These are phyloP conservation scores for Starmera dryadoides DNA, from an alignment of 805 yeast species.

Conservation along the genomic window DNA sequence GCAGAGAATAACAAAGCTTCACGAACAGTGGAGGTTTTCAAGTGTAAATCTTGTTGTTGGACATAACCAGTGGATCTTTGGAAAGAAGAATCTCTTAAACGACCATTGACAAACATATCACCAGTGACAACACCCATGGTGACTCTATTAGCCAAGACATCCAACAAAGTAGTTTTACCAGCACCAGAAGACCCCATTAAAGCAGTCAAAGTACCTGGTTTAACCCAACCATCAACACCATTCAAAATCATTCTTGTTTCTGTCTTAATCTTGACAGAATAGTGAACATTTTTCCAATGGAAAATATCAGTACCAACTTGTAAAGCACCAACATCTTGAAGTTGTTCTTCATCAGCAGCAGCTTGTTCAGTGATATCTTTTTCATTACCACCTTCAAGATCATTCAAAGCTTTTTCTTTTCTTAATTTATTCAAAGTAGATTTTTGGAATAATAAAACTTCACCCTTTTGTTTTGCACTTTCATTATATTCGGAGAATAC, in stretches of 20 bases:
- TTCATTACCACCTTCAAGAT: conserved; percentile 20
- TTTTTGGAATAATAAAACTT: conserved; percentile 52
- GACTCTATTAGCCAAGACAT: conserved; percentile 64
- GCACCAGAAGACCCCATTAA: conserved; percentile 77
- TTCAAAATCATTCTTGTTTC: conserved; percentile 55
- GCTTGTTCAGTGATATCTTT: conserved; percentile 20
- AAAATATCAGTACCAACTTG: conserved; percentile 43
- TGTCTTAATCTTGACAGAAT: conserved; percentile 55
- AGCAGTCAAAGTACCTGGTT: conserved; percentile 78
- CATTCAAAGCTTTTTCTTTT: conserved; percentile 26
- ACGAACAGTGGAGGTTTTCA: conserved; percentile 59
- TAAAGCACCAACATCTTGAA: conserved; percentile 19
- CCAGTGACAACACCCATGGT: conserved; percentile 67
- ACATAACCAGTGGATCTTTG: conserved; percentile 61
- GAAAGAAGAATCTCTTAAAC: conserved; percentile 44
- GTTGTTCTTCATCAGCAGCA: conserved; percentile 9
- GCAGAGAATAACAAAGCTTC: conserved; percentile 68
- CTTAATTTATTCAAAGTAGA: conserved; percentile 39
- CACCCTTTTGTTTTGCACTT: conserved; percentile 67
- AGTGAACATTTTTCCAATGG: conserved; percentile 74
- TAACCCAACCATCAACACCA: conserved; percentile 75
- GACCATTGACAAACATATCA: conserved; percentile 53
- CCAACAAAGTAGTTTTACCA: conserved; percentile 70
- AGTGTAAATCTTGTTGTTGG: conserved; percentile 72
- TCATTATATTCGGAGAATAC: conserved; percentile 47